Evolutionary conservation across 768 basidiomycete species (phyloP).

Genomic region (Russula vinacea): DNA sequence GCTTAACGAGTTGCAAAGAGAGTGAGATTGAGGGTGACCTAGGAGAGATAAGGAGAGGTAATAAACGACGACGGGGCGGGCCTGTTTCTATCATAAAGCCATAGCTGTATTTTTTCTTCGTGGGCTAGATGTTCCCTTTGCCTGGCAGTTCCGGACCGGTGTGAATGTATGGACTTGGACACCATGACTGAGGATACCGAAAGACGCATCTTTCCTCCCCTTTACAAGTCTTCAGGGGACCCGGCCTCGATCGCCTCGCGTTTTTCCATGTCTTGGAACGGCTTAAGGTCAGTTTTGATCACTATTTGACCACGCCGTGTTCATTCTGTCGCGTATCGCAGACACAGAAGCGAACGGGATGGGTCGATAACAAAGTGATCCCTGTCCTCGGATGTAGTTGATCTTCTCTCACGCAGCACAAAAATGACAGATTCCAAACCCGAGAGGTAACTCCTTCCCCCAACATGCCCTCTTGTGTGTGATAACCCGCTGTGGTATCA

Average conservation of each 20-base stretch:
- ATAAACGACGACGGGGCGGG: constrained; percentile 53
- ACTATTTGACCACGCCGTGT: background rate
- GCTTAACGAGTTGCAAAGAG: constrained; percentile 59
- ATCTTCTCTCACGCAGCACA: constrained; percentile 14
- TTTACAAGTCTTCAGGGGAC: constrained; percentile 55
- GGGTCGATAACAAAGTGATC: constrained; percentile 78
- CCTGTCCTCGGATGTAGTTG: constrained; percentile 1
- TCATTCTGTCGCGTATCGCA: constrained; percentile 35
- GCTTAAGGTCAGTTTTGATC: constrained; percentile 64
- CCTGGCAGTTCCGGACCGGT: background rate
- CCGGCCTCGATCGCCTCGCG: constrained; percentile 67
- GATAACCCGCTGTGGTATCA: background rate
- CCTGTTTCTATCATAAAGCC: constrained; percentile 33
- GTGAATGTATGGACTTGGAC: background rate
- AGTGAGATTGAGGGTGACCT: constrained; percentile 71
- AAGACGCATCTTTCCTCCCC: constrained; percentile 54
- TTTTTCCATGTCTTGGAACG: constrained; percentile 89
- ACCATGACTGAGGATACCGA: background rate
- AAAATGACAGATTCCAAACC: constrained; percentile 59
- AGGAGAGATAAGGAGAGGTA: constrained; percentile 73
- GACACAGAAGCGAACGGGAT: constrained; percentile 96
- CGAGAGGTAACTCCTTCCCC: constrained; percentile 59
- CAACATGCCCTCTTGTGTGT: background rate
- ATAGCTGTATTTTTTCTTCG: constrained; percentile 4
- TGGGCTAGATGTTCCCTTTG: background rate